phyloP scores from a whole-genome alignment of 2,329 filamentous ascomycete species.

The Onygenales sp. region DNA sequence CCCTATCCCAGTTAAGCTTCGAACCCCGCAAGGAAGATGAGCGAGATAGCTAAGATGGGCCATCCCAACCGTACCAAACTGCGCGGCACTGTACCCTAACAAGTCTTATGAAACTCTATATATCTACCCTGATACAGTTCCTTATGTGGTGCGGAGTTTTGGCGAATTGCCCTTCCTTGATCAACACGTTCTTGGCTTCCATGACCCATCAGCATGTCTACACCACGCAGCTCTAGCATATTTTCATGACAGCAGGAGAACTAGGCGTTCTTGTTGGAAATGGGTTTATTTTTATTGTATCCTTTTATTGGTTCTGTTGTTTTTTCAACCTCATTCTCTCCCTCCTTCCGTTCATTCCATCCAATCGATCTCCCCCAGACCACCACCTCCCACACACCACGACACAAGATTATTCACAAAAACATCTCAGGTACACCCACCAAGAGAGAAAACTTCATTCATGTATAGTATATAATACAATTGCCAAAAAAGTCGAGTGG shows the following conservation, averaged over 20 bases:
- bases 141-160: neutral
- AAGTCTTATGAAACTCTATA: no score
- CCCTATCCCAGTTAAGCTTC: constrained; percentile 51
- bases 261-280: neutral
- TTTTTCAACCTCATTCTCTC: neutral
- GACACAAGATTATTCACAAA: no score
- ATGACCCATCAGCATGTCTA: neutral
- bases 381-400: no score
- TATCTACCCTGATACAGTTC: neutral
- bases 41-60: constrained; percentile 28
- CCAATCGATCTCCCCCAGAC: no score
- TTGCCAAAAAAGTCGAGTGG: neutral
- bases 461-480: neutral
- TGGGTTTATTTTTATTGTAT: neutral
- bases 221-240: neutral
- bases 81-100: no score
- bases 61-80: no score
- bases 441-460: neutral
- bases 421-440: neutral
- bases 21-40: constrained; percentile 56
- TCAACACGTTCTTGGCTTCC: neutral
- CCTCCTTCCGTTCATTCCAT: neutral
- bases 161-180: neutral
- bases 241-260: neutral
- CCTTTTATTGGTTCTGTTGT: neutral